Evolutionary conservation across 1,139 yeast genomes (phyloP).

Genomic region (Zygotorulaspora mrakii): DNA sequence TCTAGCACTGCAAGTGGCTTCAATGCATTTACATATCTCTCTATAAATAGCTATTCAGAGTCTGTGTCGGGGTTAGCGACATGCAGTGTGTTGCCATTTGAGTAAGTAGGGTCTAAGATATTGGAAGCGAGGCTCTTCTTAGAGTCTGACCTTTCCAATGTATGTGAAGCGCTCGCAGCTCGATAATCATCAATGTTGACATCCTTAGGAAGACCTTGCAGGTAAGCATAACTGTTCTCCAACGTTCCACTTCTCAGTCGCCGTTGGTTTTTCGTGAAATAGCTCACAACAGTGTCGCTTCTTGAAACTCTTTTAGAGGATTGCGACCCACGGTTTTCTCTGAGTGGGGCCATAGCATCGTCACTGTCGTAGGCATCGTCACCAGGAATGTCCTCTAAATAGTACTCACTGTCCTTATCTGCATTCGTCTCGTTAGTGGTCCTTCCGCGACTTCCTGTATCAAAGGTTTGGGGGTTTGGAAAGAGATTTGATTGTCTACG

Average conservation of each 20-base stretch:
- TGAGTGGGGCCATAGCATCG: constrained; percentile 36
- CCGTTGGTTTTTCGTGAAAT: constrained; percentile 32
- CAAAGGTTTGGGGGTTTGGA: no score
- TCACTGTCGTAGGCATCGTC: constrained; percentile 38
- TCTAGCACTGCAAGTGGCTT: background rate
- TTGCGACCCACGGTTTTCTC: constrained; percentile 21
- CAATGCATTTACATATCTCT: no score
- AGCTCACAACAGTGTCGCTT: constrained; percentile 33
- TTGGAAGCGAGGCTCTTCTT: constrained; percentile 18
- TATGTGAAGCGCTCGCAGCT: constrained; percentile 8
- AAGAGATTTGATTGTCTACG: constrained; percentile 10
- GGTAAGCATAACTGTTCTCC: constrained; percentile 20
- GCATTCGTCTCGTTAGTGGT: constrained; percentile 6
- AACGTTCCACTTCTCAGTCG: constrained; percentile 30
- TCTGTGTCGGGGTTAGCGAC: constrained; percentile 32
- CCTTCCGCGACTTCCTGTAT: no score
- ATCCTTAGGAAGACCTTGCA: constrained; percentile 23
- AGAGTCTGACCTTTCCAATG: constrained; percentile 11
- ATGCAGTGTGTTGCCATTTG: constrained; percentile 24
- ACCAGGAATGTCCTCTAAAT: constrained; percentile 36
- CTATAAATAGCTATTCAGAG: background rate
- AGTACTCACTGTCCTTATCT: constrained; percentile 20
- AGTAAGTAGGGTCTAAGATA: constrained; percentile 10
- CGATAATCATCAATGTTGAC: constrained; percentile 20
- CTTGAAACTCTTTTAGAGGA: constrained; percentile 20